Evolutionary conservation across 768 basidiomycete genomes (phyloP).

Genomic region (Paxillus ammoniavirescens): DNA sequence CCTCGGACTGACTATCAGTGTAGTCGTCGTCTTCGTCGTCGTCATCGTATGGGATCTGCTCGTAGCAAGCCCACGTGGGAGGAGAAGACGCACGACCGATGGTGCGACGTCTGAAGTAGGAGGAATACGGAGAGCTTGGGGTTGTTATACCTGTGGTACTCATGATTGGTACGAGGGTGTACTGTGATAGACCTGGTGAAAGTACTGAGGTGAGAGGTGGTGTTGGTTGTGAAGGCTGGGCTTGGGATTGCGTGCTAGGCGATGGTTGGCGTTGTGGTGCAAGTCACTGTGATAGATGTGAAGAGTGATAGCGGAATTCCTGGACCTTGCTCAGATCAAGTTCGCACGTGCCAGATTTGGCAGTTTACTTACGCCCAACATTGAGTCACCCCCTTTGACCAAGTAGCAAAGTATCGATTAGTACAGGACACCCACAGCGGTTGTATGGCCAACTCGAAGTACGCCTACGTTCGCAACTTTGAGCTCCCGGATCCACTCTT

Average conservation of each 20-base stretch:
- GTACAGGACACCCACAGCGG: not conserved
- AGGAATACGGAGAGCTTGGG: slow-evolving; percentile 26
- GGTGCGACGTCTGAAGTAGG: slow-evolving; percentile 59
- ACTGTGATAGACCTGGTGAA: no score
- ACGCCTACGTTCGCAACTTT: slow-evolving; percentile 85
- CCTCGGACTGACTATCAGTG: slow-evolving; percentile 54
- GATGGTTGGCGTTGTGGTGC: slow-evolving; percentile 1
- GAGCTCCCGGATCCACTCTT: slow-evolving; percentile 87
- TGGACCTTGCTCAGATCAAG: not conserved
- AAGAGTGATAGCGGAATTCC: slow-evolving; percentile 7
- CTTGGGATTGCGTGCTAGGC: no score
- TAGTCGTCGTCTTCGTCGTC: slow-evolving; percentile 60
- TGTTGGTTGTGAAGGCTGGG: not conserved
- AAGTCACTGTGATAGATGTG: slow-evolving; percentile 17
- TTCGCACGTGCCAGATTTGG: not conserved
- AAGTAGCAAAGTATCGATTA: not conserved
- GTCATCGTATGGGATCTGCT: slow-evolving; percentile 77
- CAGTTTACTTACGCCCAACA: not conserved
- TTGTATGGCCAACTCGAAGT: slow-evolving; percentile 89
- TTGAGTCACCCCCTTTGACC: not conserved
- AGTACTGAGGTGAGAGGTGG: not conserved
- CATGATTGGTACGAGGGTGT: slow-evolving; percentile 13
- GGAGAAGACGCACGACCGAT: slow-evolving; percentile 81
- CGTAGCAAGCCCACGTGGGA: slow-evolving; percentile 88
- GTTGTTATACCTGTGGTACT: slow-evolving; percentile 23